A percentile compares a stretch with the other conserved stretches of the same genome.
Evolutionary conservation across 306 rosid genomes (phyloP).

Genomic region (Cicer pinnatifidum): DNA sequence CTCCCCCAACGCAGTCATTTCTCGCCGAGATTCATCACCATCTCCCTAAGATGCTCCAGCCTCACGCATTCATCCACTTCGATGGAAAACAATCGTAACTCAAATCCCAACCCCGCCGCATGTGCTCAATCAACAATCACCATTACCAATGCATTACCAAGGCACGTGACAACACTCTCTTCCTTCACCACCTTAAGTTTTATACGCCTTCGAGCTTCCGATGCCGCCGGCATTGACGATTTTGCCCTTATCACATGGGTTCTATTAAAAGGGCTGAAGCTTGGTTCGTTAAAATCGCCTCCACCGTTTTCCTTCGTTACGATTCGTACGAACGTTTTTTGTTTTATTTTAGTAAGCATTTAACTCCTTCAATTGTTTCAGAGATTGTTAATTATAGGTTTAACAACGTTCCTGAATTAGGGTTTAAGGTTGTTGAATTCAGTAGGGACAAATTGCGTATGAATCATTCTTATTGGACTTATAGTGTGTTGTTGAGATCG

Average conservation of each 20-base stretch:
- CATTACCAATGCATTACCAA: conserved; percentile 48
- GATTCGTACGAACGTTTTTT: conserved; percentile 54
- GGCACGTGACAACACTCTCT: conserved; percentile 57
- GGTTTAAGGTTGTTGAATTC: conserved; percentile 66
- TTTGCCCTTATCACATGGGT: conserved; percentile 49
- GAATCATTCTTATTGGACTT: conserved; percentile 59
- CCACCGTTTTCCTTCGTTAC: conserved; percentile 65
- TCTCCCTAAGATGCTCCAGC: conserved; percentile 45
- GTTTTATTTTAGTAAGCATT: conserved; percentile 59
- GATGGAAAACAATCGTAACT: conserved; percentile 48
- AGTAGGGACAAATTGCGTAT: conserved; percentile 55
- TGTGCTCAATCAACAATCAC: conserved; percentile 3
- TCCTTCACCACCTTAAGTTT: conserved; percentile 55
- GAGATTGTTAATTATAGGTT: conserved; percentile 64
- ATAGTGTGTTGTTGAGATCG: conserved; percentile 64
- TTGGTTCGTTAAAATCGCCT: conserved; percentile 75
- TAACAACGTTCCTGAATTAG: conserved; percentile 51
- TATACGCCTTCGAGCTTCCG: conserved; percentile 55
- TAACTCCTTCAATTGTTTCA: conserved; percentile 58
- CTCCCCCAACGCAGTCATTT: conserved; percentile 5
- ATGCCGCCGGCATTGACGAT: conserved; percentile 54
- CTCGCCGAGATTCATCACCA: background rate
- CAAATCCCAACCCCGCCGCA: background rate
- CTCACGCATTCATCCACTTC: conserved; percentile 41
- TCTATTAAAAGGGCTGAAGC: conserved; percentile 60